Base-by-base conservation (phyloP, 2,329 filamentous ascomycete species). In the Cadophora sp. region DNA sequence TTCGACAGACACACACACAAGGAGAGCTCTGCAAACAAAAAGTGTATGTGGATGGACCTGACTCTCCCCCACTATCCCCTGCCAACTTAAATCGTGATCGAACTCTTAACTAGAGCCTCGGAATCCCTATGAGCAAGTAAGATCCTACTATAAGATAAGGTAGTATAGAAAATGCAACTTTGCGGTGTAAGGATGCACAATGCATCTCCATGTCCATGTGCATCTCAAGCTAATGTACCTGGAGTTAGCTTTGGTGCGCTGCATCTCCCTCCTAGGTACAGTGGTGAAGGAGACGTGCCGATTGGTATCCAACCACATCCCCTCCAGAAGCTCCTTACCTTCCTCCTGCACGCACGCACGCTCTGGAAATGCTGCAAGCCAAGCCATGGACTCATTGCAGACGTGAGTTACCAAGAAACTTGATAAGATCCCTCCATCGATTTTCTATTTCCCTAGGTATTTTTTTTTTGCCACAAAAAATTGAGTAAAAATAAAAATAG, bases 151-250 rank as follows among this genome's bases (percentile, higher is more conserved):
- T 30, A 30, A 6, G 3, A 30, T 30, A 30, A 6, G 3, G 6
- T 30, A 24, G 20, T 18, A 14, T 24, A 14, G 22, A n/a, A 43
- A 58, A 58, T 24, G 55, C 55, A 18, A 56, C 55, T 58, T 58
- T 58, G 55, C 55, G 55, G 55, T 58, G 55, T 53, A 53, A 41
- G 53, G 55, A 58, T 24, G 55, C 27, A 30, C 30, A 58, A 24
- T 24, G 55, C 33, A 58, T 39, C 20, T 39, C 36, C 33, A 58
- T 33, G 55, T 58, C 8, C 20, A 41, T n/a, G n/a, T 27, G 36
- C 36, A 43, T 58, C 18, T 39, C 33, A n/a, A 58, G 36, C 36
- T 58, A 58, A 16, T 9, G 6, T 14, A 39, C 8, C 8, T 39
- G n/a, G n/a, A n/a, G n/a, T n/a, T n/a, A 39, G 36, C 36, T 39